phyloP scores from a whole-genome alignment of 2,329 filamentous ascomycete species.

The Cytospora schulzeri region DNA sequence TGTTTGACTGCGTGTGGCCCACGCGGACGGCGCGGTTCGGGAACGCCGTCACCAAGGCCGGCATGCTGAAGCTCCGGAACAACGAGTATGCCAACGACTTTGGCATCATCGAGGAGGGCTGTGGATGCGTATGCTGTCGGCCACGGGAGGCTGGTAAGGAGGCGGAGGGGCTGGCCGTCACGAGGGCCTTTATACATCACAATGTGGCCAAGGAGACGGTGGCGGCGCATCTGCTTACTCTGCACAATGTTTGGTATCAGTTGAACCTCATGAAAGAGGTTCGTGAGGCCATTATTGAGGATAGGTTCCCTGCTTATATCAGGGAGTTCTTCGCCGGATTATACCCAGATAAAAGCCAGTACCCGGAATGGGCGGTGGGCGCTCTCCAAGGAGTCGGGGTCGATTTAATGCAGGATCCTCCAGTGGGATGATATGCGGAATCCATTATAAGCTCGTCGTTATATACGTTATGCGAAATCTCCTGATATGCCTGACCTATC shows the following conservation, averaged over 20 bases:
- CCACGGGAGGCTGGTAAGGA: constrained; percentile 57
- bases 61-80: constrained; percentile 83
- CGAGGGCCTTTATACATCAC: constrained; percentile 88
- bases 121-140: constrained; percentile 77
- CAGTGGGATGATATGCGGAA: background rate
- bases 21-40: constrained; percentile 95
- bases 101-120: constrained; percentile 78
- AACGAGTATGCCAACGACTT: constrained; percentile 78
- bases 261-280: constrained; percentile 78
- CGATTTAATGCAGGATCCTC: constrained; percentile 57
- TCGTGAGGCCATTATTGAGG: constrained; percentile 77
- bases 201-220: constrained; percentile 93
- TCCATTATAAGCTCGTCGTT: background rate
- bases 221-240: constrained; percentile 79
- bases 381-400: constrained; percentile 80
- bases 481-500: background rate
- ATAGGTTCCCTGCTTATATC: constrained; percentile 78
- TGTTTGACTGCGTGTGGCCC: constrained; percentile 99
- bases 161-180: constrained; percentile 69
- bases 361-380: constrained; percentile 82
- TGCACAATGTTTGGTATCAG: constrained; percentile 95
- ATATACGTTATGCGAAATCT: background rate
- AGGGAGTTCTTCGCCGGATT: constrained; percentile 75
- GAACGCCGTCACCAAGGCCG: constrained; percentile 81
- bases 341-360: constrained; percentile 67